phyloP scores from a whole-genome alignment of 495 filamentous ascomycete species.

The Hyaloscypha variabilis region DNA sequence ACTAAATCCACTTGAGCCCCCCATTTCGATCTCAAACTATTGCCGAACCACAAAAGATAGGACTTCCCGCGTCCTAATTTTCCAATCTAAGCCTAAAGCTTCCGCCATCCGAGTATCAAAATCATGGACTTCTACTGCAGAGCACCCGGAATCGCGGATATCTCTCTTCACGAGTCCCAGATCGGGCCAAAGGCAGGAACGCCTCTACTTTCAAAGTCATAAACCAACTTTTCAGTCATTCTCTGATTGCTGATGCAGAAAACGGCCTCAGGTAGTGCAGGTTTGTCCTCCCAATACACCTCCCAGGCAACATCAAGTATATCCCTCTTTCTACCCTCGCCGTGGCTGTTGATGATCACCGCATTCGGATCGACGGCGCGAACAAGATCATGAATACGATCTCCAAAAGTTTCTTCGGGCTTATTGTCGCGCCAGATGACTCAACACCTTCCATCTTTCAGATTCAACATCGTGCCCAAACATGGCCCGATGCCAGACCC shows the following conservation, averaged over 20 bases:
- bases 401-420: constrained; percentile 45
- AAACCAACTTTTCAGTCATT: constrained; percentile 65
- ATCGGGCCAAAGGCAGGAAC: constrained; percentile 75
- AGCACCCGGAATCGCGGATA: too few relatives aligned
- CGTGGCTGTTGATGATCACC: constrained; percentile 46
- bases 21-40: too few relatives aligned
- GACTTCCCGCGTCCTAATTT: too few relatives aligned
- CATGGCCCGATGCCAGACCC: constrained; percentile 82
- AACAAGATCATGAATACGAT: constrained; percentile 43
- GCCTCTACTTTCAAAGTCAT: constrained; percentile 64
- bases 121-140: too few relatives aligned
- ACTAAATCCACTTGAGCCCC: too few relatives aligned
- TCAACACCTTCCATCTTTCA: constrained; percentile 38
- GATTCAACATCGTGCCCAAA: constrained; percentile 45
- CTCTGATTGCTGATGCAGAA: constrained; percentile 71
- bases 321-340: constrained; percentile 39
- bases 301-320: constrained; percentile 54
- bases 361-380: constrained; percentile 41
- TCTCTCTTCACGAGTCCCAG: constrained; percentile 75
- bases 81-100: too few relatives aligned
- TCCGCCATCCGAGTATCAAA: too few relatives aligned
- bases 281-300: constrained; percentile 51
- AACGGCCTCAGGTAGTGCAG: constrained; percentile 69
- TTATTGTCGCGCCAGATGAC: constrained; percentile 50
- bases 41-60: too few relatives aligned